Evolutionary conservation across 352 stramenopile species (phyloP), one percentile per base, ranked within the genome.

Genomic region (Phytophthora ohioensis): DNA sequence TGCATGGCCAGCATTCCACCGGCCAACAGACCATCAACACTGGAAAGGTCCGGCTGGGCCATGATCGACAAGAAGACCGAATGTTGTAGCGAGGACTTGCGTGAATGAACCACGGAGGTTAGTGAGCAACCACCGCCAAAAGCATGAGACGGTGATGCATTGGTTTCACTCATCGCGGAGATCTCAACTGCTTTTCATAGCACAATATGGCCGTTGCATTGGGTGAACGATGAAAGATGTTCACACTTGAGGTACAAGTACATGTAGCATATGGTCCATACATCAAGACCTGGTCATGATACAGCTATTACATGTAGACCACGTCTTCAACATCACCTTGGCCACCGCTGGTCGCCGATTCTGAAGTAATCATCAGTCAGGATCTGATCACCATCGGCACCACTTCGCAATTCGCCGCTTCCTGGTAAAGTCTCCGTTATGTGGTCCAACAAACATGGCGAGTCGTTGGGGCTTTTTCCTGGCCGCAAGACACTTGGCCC

Each of bases 401-500:
- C 67, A 71, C 67, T 75, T 75, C 67, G 35, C 54, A 21, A 53
- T 75, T 49, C 45, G 17, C 34, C 9, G 38, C 27, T 27, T 55
- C 32, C 47, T 46, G 15, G 5, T n/a, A 46, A 62, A 43, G 83
- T 86, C 42, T 42, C 43, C 38, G 31, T 4, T 10, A 91, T 92
- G 85, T 91, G 85, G 85, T 92, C 82, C 41, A 91, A 91, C 79
- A 83, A 87, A 54, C 72, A 82, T 5, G 78, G 71, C 58, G 89
- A 93, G 47, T 89, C 81, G 38, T 75, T 84, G 61, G 90, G 88
- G 0, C 73, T 96, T 7, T 69, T 96, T n/a, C 89, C 89, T 0
- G 91, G 88, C 5, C 91, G 94, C 56, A 76, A 87, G 47, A 94
- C 84, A 13, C 55, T 97, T 49, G 92, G 92, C 0, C 93, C 94